These are phyloP conservation scores for Novymonas esmeraldas DNA, from an alignment of 208 protist genomes.

Conservation along the genomic window DNA sequence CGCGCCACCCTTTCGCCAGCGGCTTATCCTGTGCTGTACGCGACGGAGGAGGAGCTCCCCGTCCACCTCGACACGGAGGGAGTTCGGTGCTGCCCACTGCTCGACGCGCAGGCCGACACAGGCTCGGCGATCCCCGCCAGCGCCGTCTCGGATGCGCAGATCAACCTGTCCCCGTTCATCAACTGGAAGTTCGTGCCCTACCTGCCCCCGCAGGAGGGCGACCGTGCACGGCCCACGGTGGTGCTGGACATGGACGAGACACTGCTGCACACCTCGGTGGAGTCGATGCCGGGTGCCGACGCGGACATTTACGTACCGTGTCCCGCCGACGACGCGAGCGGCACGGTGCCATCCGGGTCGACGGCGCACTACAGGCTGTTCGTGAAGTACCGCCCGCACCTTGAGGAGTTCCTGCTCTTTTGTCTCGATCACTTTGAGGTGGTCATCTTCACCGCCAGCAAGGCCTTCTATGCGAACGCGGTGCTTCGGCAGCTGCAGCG, in stretches of 20 bases:
- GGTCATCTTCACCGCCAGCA: conserved; percentile 64
- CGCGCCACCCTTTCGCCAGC: too few species aligned
- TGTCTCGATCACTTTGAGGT: conserved; percentile 50
- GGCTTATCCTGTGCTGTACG: not conserved
- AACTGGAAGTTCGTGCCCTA: conserved; percentile 41
- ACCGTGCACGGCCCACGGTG: conserved; percentile 23
- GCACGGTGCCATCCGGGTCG: not conserved
- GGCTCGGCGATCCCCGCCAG: not conserved
- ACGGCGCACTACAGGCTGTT: conserved; percentile 26
- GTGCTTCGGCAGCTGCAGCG: conserved; percentile 43
- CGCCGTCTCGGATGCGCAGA: not conserved
- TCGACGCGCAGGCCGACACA: conserved; percentile 1
- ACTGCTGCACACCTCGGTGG: conserved; percentile 49
- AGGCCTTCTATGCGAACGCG: conserved; percentile 39
- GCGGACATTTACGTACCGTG: conserved; percentile 19
- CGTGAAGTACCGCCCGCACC: conserved; percentile 50
- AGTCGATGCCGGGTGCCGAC: conserved; percentile 39
- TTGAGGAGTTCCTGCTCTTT: conserved; percentile 43
- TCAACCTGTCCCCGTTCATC: conserved; percentile 48
- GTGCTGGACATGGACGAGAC: conserved; percentile 67
- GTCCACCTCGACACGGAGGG: conserved; percentile 13
- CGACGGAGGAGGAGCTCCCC: conserved; percentile 12
- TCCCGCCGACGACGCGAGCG: conserved; percentile 7
- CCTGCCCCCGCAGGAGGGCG: conserved; percentile 10
- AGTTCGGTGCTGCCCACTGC: conserved; percentile 8